Base-by-base conservation (phyloP, 768 basidiomycete genomes). In the Leucocoprinus birnbaumii region DNA sequence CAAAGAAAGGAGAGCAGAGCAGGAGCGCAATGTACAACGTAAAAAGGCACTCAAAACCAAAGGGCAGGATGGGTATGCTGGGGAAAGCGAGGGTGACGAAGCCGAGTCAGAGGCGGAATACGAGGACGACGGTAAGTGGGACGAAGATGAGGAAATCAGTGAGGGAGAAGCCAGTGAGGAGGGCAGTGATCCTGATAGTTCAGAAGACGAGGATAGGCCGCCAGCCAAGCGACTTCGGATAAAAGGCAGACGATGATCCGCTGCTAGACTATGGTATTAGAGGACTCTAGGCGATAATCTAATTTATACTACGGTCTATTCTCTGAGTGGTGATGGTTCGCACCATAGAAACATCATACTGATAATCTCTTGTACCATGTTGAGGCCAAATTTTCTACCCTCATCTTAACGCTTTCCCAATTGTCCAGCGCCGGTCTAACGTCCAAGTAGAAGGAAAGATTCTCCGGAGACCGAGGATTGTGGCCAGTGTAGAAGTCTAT, bases 401-500 rank as follows among this genome's bases (percentile, higher is more conserved):
- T 84, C 87, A 97, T 89, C 65, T 85, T 84, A 10, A 91, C 77
- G n/a, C 90, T 91, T 64, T 96, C 95, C 92, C 90, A 96, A 60
- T 77, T 91, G 65, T 98, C 96, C 46, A 98, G 67, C 7, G 97
- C 96, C 1, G 97, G 97, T 41, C 97, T 81, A 16, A 90, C 94
- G 62, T 99, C 97, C 22, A 99, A 81, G 71, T 86, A 96, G 71
- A 99, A 98, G 0, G 94, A 91, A 13, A 91, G 70, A 53, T 82
- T 79, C 55, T 73, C 77, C 21, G 75, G 68, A 10, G 81, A 62
- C 11, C 69, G 73, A 22, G 73, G 63, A 43, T 68, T 73, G 31
- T 83, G 83, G 16, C 96, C 96, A 2, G 91, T 89, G 74, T 99
- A 99, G 71, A 98, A 99, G 72, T 99, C 97, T 63, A 99, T 97